Evolutionary conservation across 2,329 filamentous ascomycete genomes (phyloP), one percentile per base, ranked within the genome.

Genomic region (Fusarium praegraminearum): DNA sequence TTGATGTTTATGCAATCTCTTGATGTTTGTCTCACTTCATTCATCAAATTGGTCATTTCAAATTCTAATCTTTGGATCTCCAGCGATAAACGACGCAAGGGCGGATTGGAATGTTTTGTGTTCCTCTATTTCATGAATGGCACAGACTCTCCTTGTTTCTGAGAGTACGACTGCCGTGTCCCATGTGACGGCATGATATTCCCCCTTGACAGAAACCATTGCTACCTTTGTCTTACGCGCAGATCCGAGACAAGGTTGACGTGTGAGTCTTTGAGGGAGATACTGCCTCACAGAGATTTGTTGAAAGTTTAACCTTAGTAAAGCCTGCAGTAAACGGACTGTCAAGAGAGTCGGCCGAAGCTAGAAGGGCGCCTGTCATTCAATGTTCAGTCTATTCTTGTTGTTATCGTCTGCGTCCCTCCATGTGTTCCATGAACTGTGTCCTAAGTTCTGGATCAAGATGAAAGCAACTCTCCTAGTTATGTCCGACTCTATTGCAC

Each of bases 41-140:
- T 41, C 4, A 5, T 3, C 6, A 40, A 52, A 2, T 6, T n/a
- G 12, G 2, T 7, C 13, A 24, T 41, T 6, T 7, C 26, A 13
- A 2, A 2, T n/a, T 52, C 18, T 20, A 2, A 41, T 1, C 6
- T 1, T 40, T 22, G 0, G 3, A 2, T 32, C 24, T 8, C 9
- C 2, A 12, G 22, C 41, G 26, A 9, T 32, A 13, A 1, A 13
- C 9, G 6, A 6, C 20, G 18, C 4, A 32, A 52, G 36, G 33
- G 49, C 6, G 13, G 4, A 40, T 5, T 32, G 24, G 33, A 40
- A 40, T 22, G 33, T 18, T 16, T 22, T 20, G 9, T 18, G 9
- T 20, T 30, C 3, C 22, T 15, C 8, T 10, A 36, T 11, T 36
- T 52, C 35, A 22, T 22, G 9, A 30, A 41, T 30, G 9, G 7